Base-by-base conservation (phyloP, 2,329 filamentous ascomycete genomes). In the Talaromyces sp. region DNA sequence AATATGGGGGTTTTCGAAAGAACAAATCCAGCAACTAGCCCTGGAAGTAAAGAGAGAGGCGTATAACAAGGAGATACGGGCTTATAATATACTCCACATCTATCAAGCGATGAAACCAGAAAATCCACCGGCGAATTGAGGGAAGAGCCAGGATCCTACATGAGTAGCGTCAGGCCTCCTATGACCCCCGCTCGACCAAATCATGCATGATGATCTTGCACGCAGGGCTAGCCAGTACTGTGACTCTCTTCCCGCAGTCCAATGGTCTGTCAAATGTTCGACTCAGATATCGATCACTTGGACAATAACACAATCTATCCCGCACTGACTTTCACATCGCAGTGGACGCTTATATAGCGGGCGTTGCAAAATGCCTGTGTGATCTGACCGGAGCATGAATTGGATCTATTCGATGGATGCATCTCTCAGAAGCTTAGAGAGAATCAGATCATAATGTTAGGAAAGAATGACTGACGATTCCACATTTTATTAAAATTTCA, bases 31-130 rank as follows among this genome's bases (percentile, higher is more conserved):
- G 62, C 80, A 82, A 16, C 79, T 96, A 39, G 80, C 87, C 52
- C 77, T 81, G 3, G 81, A 84, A 25, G 90, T 90, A 28, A 86
- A 86, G 70, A 80, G 79, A 48, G 89, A 95, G 70, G 86, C 92
- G 16, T 87, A 86, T 72, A 85, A 85, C 69, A 85, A 87, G 69
- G 84, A 84, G 59, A 83, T 87, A 68, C 87, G 87, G 75, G 86
- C 84, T 46, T 96, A 91, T 77, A 91, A 91, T 55, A 71, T 77
- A 35, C 59, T 80, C 46, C 78, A 80, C 63, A 77, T 81, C 42
- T 79, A 77, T 62, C 77, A 77, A 60, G 76, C 76, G 52, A 73
- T 75, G 56, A 78, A 75, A 63, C 76, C 76, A 42, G 77, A 74
- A 60, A 50, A 57, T 18, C 75, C 76, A 2, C 23, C 65, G n/a